A percentile compares a stretch with the other conserved stretches of the same genome.
These are phyloP conservation scores for Lyophyllum decastes DNA, from an alignment of 768 basidiomycete species.

Conservation along the genomic window DNA sequence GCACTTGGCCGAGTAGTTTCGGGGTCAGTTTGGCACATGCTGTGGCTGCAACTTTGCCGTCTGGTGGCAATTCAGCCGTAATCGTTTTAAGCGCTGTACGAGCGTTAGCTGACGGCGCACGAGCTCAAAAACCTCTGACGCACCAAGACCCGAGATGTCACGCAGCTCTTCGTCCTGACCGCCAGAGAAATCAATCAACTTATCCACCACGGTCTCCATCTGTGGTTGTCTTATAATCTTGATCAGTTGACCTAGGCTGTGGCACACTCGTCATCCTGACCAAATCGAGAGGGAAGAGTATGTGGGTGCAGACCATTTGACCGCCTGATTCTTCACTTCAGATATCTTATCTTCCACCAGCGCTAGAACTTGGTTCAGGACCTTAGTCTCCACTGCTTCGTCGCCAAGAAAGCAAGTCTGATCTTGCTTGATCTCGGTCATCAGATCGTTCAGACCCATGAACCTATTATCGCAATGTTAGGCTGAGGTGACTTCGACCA, in stretches of 20 bases:
- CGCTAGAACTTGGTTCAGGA: slow-evolving; percentile 79
- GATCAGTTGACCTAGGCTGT: slow-evolving; percentile 86
- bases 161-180: slow-evolving; percentile 91
- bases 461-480: slow-evolving; percentile 53
- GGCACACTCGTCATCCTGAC: slow-evolving; percentile 10
- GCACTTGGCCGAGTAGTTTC: slow-evolving; percentile 76
- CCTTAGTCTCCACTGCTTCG: slow-evolving; percentile 81
- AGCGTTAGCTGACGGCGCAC: neutral
- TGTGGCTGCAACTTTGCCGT: slow-evolving; percentile 75
- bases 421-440: slow-evolving; percentile 85
- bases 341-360: slow-evolving; percentile 94
- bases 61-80: slow-evolving; percentile 84
- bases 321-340: slow-evolving; percentile 97
- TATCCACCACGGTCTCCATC: slow-evolving; percentile 87
- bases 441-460: slow-evolving; percentile 96
- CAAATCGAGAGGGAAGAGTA: neutral
- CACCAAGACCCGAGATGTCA: slow-evolving; percentile 93
- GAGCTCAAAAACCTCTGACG: slow-evolving; percentile 17
- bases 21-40: slow-evolving; percentile 86
- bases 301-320: slow-evolving; percentile 72
- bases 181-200: slow-evolving; percentile 81
- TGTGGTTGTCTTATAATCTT: slow-evolving; percentile 82
- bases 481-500: slow-evolving; percentile 16
- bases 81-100: slow-evolving; percentile 88
- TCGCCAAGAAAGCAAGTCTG: slow-evolving; percentile 77